Conservation (phyloP, 2,329 filamentous ascomycete genomes). For the Sclerotinia glacialis region DNA sequence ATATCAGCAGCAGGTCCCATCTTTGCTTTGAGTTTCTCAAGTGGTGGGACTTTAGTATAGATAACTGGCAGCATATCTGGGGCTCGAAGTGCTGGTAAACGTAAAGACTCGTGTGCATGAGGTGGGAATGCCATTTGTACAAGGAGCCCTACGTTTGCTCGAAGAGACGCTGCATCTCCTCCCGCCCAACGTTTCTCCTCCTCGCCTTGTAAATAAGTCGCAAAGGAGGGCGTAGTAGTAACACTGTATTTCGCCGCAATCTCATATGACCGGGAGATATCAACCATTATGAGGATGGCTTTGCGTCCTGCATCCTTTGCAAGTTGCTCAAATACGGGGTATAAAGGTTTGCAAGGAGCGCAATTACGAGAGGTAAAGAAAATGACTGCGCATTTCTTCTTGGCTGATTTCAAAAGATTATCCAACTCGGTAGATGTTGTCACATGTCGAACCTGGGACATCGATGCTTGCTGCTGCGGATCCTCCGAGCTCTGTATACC, state of each 20-base stretch:
- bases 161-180: slow-evolving; percentile 65
- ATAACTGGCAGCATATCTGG: slow-evolving; percentile 59
- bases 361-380: slow-evolving; percentile 94
- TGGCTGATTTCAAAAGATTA: slow-evolving; percentile 56
- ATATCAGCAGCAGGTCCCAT: slow-evolving; percentile 63
- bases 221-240: slow-evolving; percentile 80
- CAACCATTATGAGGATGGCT: slow-evolving; percentile 76
- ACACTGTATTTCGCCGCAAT: slow-evolving; percentile 66
- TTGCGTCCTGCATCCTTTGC: slow-evolving; percentile 69
- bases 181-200: slow-evolving; percentile 80
- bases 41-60: slow-evolving; percentile 75
- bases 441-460: slow-evolving; percentile 57
- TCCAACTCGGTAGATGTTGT: slow-evolving; percentile 60
- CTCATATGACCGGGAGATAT: slow-evolving; percentile 65
- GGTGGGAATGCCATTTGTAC: slow-evolving; percentile 70
- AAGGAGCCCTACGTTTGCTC: slow-evolving; percentile 69
- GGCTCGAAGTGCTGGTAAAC: slow-evolving; percentile 66
- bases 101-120: slow-evolving; percentile 72
- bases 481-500: slow-evolving; percentile 30
- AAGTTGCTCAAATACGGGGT: slow-evolving; percentile 77
- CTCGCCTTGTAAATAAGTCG: slow-evolving; percentile 74
- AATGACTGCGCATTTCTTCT: slow-evolving; percentile 69
- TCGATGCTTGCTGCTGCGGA: slow-evolving; percentile 25
- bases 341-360: slow-evolving; percentile 77
- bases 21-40: slow-evolving; percentile 78